These are phyloP conservation scores for Chlorophyllum brunneum DNA, from an alignment of 768 basidiomycete species.

Conservation along the genomic window DNA sequence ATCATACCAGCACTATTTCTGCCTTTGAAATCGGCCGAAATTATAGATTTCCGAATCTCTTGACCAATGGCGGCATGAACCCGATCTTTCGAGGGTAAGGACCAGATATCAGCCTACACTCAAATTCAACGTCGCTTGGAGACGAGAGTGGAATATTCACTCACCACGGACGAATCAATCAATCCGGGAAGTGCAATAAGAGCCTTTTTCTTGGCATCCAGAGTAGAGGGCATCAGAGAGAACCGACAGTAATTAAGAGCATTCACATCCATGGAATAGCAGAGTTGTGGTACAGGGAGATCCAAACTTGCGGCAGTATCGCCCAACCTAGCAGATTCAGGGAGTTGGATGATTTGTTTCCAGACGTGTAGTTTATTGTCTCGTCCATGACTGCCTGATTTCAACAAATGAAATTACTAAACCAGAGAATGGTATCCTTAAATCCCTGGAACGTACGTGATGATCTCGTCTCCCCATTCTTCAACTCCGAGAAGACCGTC, in stretches of 20 bases:
- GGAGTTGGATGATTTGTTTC: slow-evolving; percentile 45
- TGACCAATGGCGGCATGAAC: slow-evolving; percentile 86
- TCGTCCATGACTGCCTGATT: slow-evolving; percentile 61
- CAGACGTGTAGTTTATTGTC: slow-evolving; percentile 86
- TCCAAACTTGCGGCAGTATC: slow-evolving; percentile 54
- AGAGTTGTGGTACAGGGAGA: slow-evolving; percentile 45
- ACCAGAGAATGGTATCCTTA: slow-evolving; percentile 1
- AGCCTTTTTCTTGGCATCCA: slow-evolving; percentile 27
- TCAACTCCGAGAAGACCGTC: slow-evolving; percentile 75
- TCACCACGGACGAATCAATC: slow-evolving; percentile 79
- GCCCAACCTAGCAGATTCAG: slow-evolving; percentile 41
- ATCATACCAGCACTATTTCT: slow-evolving; percentile 52
- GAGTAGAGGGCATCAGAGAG: slow-evolving; percentile 48
- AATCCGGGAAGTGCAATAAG: slow-evolving; percentile 85
- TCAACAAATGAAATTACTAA: neutral
- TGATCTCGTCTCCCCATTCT: slow-evolving; percentile 61
- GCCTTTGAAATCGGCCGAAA: slow-evolving; percentile 44
- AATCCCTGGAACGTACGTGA: slow-evolving; percentile 62
- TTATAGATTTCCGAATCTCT: slow-evolving; percentile 30
- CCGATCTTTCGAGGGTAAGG: slow-evolving; percentile 61
- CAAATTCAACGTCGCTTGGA: slow-evolving; percentile 6
- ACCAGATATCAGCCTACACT: slow-evolving; percentile 82
- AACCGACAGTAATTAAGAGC: slow-evolving; percentile 93
- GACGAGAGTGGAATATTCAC: slow-evolving; percentile 14
- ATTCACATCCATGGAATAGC: slow-evolving; percentile 83